Evolutionary conservation across 129 eudicot species (phyloP).

Genomic region (Dittrichia graveolens): DNA sequence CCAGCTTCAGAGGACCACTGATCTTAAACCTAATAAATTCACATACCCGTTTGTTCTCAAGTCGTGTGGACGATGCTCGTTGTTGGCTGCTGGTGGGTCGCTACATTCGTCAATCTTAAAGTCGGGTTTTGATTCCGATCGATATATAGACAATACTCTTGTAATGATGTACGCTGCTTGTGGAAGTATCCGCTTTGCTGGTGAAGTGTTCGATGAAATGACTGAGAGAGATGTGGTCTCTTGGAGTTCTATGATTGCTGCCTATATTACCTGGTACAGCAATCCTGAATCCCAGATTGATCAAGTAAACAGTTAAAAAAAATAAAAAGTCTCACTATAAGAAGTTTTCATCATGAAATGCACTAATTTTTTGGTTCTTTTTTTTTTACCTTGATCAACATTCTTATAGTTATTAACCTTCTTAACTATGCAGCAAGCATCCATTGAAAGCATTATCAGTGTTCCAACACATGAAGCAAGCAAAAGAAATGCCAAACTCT

Average conservation of each 20-base stretch:
- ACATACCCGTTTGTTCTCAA: conserved; percentile 29
- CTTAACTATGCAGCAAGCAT: conserved; percentile 13
- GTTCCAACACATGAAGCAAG: conserved; percentile 27
- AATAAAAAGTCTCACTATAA: neutral
- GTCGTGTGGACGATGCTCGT: conserved; percentile 26
- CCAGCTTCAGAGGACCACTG: conserved; percentile 11
- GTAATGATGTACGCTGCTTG: conserved; percentile 21
- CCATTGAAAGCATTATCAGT: conserved; percentile 26
- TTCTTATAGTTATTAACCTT: neutral
- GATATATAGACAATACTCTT: conserved; percentile 11
- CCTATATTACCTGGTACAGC: conserved; percentile 9
- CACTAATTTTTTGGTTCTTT: neutral
- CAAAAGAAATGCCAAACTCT: conserved; percentile 21
- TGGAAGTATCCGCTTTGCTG: conserved; percentile 8
- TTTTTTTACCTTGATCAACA: neutral
- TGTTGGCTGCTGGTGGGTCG: conserved; percentile 20
- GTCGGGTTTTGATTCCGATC: conserved; percentile 8
- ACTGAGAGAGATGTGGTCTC: conserved; percentile 25
- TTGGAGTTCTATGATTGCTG: conserved; percentile 32
- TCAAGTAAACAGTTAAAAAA: neutral
- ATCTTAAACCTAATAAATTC: conserved; percentile 22
- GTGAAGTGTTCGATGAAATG: conserved; percentile 32
- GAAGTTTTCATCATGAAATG: neutral
- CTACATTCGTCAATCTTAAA: conserved; percentile 12
- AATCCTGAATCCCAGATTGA: neutral